Base-by-base conservation (phyloP, 805 yeast species). In the Cyberlindnera xishuangbannaensis region DNA sequence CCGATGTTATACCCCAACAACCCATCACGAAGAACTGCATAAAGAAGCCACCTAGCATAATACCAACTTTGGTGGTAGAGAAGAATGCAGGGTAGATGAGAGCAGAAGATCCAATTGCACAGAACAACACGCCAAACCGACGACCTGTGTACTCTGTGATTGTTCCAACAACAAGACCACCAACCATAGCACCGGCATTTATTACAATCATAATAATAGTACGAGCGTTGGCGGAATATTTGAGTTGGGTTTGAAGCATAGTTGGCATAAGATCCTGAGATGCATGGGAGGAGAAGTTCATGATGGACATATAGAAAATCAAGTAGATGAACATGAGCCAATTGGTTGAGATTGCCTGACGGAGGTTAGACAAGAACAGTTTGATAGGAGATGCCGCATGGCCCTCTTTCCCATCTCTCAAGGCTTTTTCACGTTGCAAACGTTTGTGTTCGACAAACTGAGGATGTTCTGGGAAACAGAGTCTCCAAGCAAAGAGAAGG, bases 251-350 rank as follows among this genome's bases (percentile, higher is more conserved):
- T 17, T 64, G 61, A 31, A 81, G 59, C 59, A 76, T 62, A 1
- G 84, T 76, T 24, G 86, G 84, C 55, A 69, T 77, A 50, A 81
- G 59, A 54, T 81, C 90, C 58, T 81, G 87, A 6, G 85, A 73
- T 1, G 84, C 85, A 46, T 81, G 90, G 7, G 83, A 71, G 61
- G 72, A 69, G 60, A 78, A 81, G 57, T 79, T 80, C 65, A 78
- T 74, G 14, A 80, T 83, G 14, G 82, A 68, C 78, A 79, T 71
- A 52, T 78, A 58, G 10, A 80, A 50, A 25, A 82, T 70, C 43
- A 73, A 56, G 55, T 77, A 81, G 28, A 71, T 48, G 40, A 75
- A 61, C 40, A 73, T 59, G 32, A 78, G 64, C 87, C 86, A 81
- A 52, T 81, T 74, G 17, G 58, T 53, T 44, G 55, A 64, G 33